Conservation (phyloP, 805 yeast genomes). For the Yueomyces sp. region DNA sequence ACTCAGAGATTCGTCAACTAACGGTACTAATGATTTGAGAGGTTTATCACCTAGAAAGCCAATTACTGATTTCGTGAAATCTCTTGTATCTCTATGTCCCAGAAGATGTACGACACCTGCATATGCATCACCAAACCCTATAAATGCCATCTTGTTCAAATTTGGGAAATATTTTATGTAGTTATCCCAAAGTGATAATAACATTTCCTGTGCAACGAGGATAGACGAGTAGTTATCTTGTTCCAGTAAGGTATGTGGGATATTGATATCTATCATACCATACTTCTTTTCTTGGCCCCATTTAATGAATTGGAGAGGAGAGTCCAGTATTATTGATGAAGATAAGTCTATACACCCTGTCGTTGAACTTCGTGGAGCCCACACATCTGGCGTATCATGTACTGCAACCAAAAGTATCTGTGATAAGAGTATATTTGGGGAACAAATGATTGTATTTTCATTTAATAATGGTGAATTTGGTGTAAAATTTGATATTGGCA, state of each 20-base stretch:
- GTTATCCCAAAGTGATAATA: constrained; percentile 82
- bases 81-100: constrained; percentile 64
- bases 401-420: constrained; percentile 56
- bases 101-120: constrained; percentile 75
- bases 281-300: constrained; percentile 50
- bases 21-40: constrained; percentile 70
- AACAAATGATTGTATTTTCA: constrained; percentile 31
- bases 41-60: constrained; percentile 55
- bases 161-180: constrained; percentile 59
- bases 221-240: constrained; percentile 47
- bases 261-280: constrained; percentile 74
- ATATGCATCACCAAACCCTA: constrained; percentile 85
- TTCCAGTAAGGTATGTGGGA: constrained; percentile 42
- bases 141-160: constrained; percentile 56
- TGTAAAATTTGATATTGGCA: constrained; percentile 43
- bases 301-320: constrained; percentile 53
- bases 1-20: constrained; percentile 76
- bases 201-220: constrained; percentile 61
- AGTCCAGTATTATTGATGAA: constrained; percentile 63
- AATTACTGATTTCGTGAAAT: constrained; percentile 56
- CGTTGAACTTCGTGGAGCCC: constrained; percentile 75
- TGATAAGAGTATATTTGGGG: constrained; percentile 53
- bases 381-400: constrained; percentile 86
- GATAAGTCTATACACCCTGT: constrained; percentile 67
- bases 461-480: constrained; percentile 13